phyloP scores from a whole-genome alignment of 805 yeast species.

The Zygosaccharomyces siamensis region DNA sequence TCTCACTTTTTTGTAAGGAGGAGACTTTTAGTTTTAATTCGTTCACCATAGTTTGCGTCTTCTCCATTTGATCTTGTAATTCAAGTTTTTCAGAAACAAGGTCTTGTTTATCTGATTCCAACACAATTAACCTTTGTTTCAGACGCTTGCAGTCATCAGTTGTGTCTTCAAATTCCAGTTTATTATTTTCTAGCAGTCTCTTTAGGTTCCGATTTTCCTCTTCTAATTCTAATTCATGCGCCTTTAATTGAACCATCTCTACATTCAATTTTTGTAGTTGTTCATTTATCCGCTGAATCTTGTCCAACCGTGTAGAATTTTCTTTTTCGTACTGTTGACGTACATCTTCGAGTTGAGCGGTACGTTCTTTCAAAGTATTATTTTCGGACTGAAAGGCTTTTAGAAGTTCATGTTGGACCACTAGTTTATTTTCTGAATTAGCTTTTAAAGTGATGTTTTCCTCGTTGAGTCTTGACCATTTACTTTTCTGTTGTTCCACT shows the following conservation, averaged over 20 bases:
- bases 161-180: constrained; percentile 18
- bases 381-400: constrained; percentile 31
- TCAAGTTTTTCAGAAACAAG: constrained; percentile 24
- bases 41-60: constrained; percentile 16
- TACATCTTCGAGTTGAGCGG: constrained; percentile 18
- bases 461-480: constrained; percentile 16
- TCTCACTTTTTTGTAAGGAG: constrained; percentile 6
- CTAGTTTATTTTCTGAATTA: constrained; percentile 35
- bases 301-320: constrained; percentile 13
- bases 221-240: constrained; percentile 26
- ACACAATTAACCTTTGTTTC: constrained; percentile 18
- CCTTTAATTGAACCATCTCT: constrained; percentile 29
- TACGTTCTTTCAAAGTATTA: constrained; percentile 22
- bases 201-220: constrained; percentile 27
- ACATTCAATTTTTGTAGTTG: constrained; percentile 32
- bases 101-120: constrained; percentile 23
- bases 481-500: constrained; percentile 7
- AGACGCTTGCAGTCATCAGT: constrained; percentile 16
- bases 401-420: constrained; percentile 35
- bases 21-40: constrained; percentile 14
- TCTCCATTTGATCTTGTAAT: constrained; percentile 24
- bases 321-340: constrained; percentile 21
- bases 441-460: constrained; percentile 19
- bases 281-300: constrained; percentile 23
- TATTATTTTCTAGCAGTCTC: constrained; percentile 17